Conservation (phyloP, 2,329 filamentous ascomycete genomes). For the Alternaria viburni region DNA sequence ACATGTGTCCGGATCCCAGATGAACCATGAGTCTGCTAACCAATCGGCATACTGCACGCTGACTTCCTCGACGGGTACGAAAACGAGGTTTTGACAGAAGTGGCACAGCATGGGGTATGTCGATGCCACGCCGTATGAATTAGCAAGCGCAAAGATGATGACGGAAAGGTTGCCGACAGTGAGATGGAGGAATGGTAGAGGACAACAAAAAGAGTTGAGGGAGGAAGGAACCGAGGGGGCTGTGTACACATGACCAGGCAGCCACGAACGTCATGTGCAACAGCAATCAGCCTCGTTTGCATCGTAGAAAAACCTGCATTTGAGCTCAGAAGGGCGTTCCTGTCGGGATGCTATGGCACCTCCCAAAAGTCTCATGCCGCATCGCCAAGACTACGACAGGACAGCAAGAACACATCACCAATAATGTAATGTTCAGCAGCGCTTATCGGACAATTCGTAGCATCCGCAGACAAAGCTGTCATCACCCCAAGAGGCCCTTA, state of each 20-base stretch:
- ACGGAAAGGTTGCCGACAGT: background rate
- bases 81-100: background rate
- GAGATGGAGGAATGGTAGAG: background rate
- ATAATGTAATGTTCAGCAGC: too few relatives aligned
- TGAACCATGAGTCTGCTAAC: too few relatives aligned
- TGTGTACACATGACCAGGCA: background rate
- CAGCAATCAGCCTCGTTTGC: background rate
- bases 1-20: rapidly evolving
- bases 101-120: background rate
- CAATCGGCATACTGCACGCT: background rate
- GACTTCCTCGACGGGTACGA: background rate
- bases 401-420: too few relatives aligned
- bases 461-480: too few relatives aligned
- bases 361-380: too few relatives aligned
- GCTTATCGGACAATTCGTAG: too few relatives aligned
- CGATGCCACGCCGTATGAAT: background rate
- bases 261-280: background rate
- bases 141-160: background rate
- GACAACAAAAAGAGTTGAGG: background rate
- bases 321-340: too few relatives aligned
- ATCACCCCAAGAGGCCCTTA: background rate
- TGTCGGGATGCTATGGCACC: too few relatives aligned
- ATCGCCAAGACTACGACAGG: background rate
- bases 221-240: background rate
- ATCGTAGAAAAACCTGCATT: too few relatives aligned